A percentile compares a stretch with the other conserved stretches of the same genome.
phyloP scores from a whole-genome alignment of 805 yeast genomes.

The Yueomyces sinensis region DNA sequence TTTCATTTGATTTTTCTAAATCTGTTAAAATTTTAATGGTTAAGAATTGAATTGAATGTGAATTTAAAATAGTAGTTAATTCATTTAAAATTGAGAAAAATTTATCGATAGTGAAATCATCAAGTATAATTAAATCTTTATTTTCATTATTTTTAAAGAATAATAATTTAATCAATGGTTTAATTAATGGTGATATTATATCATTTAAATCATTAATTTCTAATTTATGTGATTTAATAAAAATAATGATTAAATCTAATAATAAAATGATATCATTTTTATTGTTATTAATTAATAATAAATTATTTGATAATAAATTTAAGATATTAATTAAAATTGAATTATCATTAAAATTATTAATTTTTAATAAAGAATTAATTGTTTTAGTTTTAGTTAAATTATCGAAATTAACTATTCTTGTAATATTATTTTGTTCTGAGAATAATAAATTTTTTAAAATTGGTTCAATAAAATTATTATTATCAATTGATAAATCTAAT shows the following conservation, averaged over 20 bases:
- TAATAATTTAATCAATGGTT: conserved; percentile 19
- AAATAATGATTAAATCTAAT: conserved; percentile 41
- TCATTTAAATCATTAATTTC: conserved; percentile 11
- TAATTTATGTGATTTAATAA: conserved; percentile 35
- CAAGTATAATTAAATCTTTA: conserved; percentile 4
- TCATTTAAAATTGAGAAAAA: conserved; percentile 56
- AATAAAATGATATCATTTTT: no score
- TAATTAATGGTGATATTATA: conserved; percentile 22
- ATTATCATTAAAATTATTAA: no score
- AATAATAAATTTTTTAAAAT: conserved; percentile 25
- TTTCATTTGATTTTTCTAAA: conserved; percentile 12
- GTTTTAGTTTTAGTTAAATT: conserved; percentile 62
- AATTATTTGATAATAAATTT: no score
- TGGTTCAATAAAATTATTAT: conserved; percentile 24
- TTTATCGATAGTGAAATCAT: conserved; percentile 44
- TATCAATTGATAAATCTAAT: conserved; percentile 28
- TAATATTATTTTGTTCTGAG: conserved; percentile 34
- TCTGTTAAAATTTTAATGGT: conserved; percentile 24
- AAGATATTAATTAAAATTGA: no score
- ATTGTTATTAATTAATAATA: no score
- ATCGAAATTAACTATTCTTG: no score
- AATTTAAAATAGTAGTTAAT: conserved; percentile 27
- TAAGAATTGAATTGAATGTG: neutral
- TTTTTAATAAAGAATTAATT: conserved; percentile 33
- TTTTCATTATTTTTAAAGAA: conserved; percentile 15